Base-by-base conservation (phyloP, 164 flowering plant species). In the Vitis amurensis region DNA sequence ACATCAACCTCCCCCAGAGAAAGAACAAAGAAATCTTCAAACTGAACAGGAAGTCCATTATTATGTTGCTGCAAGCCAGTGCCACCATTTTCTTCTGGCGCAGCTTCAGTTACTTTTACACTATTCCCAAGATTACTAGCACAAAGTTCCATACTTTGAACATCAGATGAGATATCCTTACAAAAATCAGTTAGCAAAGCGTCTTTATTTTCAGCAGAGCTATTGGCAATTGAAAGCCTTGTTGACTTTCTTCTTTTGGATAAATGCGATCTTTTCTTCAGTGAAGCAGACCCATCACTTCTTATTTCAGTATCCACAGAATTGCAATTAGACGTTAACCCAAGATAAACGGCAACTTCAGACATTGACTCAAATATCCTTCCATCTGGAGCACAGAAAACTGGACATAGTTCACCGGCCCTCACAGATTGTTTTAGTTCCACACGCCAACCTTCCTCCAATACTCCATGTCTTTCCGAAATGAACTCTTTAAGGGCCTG, bases 1-100 rank as follows among this genome's bases (percentile, higher is more conserved):
- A 61, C 29, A 73, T 91, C 97, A 82, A 95, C 72, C 66, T 74
- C 73, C 44, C 99, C 99, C 75, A 89, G 73, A 48, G 83, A 84
- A 61, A 89, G 81, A 80, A 93, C 68, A 79, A 74, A 91, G 73
- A 95, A 92, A 81, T 95, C 92, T 74, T 85, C 91, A 78, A 84
- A 93, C 80, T 95, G 97, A 16, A 93, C 52, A 14, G 98, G 99
- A 79, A 89, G 82, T 31, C 83, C 91, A 67, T 84, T 83, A 72
- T 69, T 72, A 66, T 57, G 68, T 68, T 79, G 83, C 63, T 71
- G 79, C 50, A 67, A 72, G 30, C 66, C 71, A 49, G 74, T 51
- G 62, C 67, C 70, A 62, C 64, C 66, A 51, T 75, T 79, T 52
- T 73, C 78, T 71, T 64, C 74, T 7, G 55, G 23, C 8, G 48